Evolutionary conservation across 1,284 basidiomycete genomes (phyloP).

Genomic region (Moesziomyces antarcticus): DNA sequence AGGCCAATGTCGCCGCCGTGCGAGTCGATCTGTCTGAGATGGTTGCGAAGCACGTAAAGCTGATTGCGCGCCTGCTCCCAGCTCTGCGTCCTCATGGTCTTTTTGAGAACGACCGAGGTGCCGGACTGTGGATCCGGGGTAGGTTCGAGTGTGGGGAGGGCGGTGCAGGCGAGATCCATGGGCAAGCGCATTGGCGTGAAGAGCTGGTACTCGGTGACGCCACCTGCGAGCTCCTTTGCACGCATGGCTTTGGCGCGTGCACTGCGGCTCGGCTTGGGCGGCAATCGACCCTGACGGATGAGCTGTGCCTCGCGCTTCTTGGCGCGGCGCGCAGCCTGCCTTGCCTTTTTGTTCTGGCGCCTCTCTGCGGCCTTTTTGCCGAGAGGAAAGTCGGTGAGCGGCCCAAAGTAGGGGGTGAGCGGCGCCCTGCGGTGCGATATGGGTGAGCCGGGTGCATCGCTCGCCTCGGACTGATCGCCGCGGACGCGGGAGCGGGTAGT

Average conservation of each 20-base stretch:
- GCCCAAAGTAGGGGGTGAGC: conserved; percentile 48
- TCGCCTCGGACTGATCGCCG: conserved; percentile 36
- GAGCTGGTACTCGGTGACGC: conserved; percentile 64
- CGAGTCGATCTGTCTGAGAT: conserved; percentile 57
- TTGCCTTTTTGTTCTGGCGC: conserved; percentile 36
- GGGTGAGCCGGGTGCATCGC: conserved; percentile 37
- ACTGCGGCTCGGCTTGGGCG: conserved; percentile 58
- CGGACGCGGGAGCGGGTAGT: conserved; percentile 21
- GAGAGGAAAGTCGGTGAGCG: conserved; percentile 40
- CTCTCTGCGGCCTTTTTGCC: conserved; percentile 32
- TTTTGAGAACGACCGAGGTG: conserved; percentile 27
- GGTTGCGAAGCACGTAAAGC: conserved; percentile 57
- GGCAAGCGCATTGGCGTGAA: conserved; percentile 60
- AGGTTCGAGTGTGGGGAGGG: conserved; percentile 28
- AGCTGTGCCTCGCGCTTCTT: conserved; percentile 47
- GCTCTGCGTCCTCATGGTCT: conserved; percentile 33
- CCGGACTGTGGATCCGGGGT: conserved; percentile 24
- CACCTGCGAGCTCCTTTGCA: conserved; percentile 60
- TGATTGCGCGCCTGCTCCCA: conserved; percentile 54
- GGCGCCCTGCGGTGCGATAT: conserved; percentile 33
- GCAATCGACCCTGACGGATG: conserved; percentile 43
- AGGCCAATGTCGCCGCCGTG: conserved; percentile 61
- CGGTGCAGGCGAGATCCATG: conserved; percentile 34
- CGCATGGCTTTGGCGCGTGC: conserved; percentile 62
- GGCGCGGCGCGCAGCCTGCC: conserved; percentile 39